Conservation (phyloP, 2,329 filamentous ascomycete genomes). For the Penicillium sp. region DNA sequence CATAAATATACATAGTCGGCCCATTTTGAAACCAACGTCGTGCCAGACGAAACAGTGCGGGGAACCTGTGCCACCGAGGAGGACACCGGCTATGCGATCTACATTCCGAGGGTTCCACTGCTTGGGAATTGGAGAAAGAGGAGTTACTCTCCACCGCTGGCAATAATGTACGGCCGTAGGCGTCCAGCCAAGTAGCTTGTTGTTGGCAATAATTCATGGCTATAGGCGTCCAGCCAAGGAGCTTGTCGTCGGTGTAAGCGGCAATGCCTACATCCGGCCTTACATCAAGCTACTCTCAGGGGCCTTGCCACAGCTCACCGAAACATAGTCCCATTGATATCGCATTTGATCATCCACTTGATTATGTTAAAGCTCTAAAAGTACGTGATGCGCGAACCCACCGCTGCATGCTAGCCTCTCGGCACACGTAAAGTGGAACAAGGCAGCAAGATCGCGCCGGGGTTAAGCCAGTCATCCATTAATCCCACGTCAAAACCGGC, state of each 20-base stretch:
- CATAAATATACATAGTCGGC: not conserved
- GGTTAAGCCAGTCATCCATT: not conserved
- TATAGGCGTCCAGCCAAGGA: too few relatives aligned
- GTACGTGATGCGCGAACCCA: not conserved
- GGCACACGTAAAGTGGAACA: not conserved
- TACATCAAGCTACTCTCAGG: too few relatives aligned
- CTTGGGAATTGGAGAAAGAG: too few relatives aligned
- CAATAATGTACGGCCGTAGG: too few relatives aligned
- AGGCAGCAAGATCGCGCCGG: not conserved
- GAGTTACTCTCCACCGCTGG: not conserved
- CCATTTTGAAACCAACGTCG: not conserved
- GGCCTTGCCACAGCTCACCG: not conserved
- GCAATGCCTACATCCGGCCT: too few relatives aligned
- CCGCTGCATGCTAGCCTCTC: not conserved
- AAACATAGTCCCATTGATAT: not conserved
- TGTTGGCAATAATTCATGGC: too few relatives aligned
- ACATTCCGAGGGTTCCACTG: not conserved
- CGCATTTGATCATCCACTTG: too few relatives aligned
- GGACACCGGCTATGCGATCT: not conserved
- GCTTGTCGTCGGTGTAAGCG: too few relatives aligned
- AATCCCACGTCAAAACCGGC: conserved; percentile 6
- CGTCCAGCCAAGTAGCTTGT: too few relatives aligned
- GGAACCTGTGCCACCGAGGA: not conserved
- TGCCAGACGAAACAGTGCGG: not conserved
- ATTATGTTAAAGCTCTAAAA: too few relatives aligned